These are phyloP conservation scores for Dioszegia crocea DNA, from an alignment of 768 basidiomycete species.

Conservation along the genomic window DNA sequence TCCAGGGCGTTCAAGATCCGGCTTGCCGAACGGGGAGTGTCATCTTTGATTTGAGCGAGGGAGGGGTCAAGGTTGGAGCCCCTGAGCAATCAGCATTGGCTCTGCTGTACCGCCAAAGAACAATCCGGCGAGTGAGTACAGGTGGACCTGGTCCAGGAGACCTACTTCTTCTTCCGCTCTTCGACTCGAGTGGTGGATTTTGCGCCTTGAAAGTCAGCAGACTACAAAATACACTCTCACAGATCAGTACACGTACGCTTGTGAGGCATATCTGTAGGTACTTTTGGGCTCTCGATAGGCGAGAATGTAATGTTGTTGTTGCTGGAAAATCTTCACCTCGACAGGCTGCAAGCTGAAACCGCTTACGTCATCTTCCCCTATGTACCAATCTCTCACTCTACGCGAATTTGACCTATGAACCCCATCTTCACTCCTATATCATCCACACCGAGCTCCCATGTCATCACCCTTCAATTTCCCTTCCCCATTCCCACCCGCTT, in stretches of 20 bases:
- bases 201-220: too few species aligned
- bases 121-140: too few species aligned
- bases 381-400: too few species aligned
- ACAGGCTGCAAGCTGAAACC: neutral
- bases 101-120: too few species aligned
- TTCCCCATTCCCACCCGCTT: neutral
- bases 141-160: neutral
- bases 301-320: too few species aligned
- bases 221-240: too few species aligned
- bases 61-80: conserved; percentile 33
- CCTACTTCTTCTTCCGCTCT: conserved; percentile 38
- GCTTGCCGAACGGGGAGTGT: conserved; percentile 38
- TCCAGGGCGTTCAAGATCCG: conserved; percentile 36
- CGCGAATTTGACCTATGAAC: neutral
- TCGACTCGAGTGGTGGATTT: conserved; percentile 39
- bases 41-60: conserved; percentile 19
- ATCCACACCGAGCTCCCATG: neutral
- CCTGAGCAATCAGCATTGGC: conserved; percentile 16
- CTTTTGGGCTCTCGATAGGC: too few species aligned
- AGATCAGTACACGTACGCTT: conserved; percentile 24
- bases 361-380: conserved; percentile 1
- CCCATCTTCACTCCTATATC: neutral
- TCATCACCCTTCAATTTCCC: conserved; percentile 7
- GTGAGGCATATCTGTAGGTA: conserved; percentile 33
- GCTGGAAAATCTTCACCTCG: neutral